A percentile compares a stretch with the other conserved stretches of the same genome.
phyloP scores from a whole-genome alignment of 306 rosid species.

The Acacia acuminata region DNA sequence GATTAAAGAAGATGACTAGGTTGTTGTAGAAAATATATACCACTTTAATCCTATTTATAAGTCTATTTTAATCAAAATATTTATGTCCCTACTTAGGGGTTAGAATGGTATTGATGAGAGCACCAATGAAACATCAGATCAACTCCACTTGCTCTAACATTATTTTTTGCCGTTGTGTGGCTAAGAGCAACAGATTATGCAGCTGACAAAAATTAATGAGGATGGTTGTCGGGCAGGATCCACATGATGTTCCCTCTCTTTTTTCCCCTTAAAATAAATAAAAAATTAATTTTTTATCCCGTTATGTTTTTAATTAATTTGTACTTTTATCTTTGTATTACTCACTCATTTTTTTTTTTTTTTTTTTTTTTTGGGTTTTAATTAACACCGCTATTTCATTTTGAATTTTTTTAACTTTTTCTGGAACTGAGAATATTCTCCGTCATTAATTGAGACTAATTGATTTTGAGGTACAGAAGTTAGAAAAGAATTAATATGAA shows the following conservation, averaged over 20 bases:
- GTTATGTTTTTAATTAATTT: not conserved
- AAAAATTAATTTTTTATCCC: not conserved
- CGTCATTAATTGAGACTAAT: too few relatives aligned
- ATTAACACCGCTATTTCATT: too few relatives aligned
- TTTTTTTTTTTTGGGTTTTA: too few relatives aligned
- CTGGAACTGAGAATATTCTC: too few relatives aligned
- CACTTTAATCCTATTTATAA: too few relatives aligned
- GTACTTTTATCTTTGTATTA: not conserved
- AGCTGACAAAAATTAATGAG: slow-evolving; percentile 11
- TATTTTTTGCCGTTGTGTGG: not conserved
- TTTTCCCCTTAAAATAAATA: not conserved
- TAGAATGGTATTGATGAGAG: not conserved
- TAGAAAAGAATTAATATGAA: too few relatives aligned
- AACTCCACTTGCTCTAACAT: not conserved
- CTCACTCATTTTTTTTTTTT: not conserved
- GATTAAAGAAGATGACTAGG: too few relatives aligned
- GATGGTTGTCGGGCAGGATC: slow-evolving; percentile 3
- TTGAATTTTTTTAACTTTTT: too few relatives aligned
- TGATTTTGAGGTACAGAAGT: too few relatives aligned
- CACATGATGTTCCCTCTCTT: not conserved
- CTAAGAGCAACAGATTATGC: not conserved
- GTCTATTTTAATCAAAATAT: too few relatives aligned
- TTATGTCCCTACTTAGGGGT: not conserved
- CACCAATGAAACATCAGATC: not conserved
- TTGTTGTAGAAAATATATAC: too few relatives aligned